Conservation (phyloP, 306 rosid species). For the Betula pendula region DNA sequence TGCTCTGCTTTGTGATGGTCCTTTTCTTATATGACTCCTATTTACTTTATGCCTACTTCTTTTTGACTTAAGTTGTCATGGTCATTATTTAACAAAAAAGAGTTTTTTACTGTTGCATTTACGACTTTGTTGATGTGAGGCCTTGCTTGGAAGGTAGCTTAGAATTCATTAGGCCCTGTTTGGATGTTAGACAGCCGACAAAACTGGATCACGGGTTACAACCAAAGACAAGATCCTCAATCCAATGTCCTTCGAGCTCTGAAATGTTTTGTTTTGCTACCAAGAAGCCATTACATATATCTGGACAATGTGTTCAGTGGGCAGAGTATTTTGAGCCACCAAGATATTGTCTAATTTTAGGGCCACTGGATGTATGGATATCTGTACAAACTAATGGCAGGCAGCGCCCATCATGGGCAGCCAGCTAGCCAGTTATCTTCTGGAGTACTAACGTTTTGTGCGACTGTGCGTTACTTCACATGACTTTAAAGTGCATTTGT, state of each 20-base stretch:
- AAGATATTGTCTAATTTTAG: neutral
- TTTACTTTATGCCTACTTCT: neutral
- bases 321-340: neutral
- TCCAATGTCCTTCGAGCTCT: constrained; percentile 21
- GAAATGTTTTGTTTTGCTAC: constrained; percentile 20
- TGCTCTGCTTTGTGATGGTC: neutral
- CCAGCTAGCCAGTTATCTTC: too few relatives aligned
- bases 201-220: constrained; percentile 43
- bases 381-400: too few relatives aligned
- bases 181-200: constrained; percentile 27
- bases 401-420: too few relatives aligned
- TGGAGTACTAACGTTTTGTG: too few relatives aligned
- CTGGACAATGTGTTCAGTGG: constrained; percentile 9
- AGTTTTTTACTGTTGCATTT: constrained; percentile 26
- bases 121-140: constrained; percentile 34
- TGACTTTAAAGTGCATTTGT: too few relatives aligned
- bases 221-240: constrained; percentile 26
- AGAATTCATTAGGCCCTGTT: too few relatives aligned
- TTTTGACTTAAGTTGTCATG: constrained; percentile 21
- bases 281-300: constrained; percentile 13
- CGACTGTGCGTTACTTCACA: too few relatives aligned
- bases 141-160: too few relatives aligned
- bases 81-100: constrained; percentile 19
- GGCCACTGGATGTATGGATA: neutral
- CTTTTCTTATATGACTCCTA: too few relatives aligned